Conservation (phyloP, 495 filamentous ascomycete species). For the Penicillium lagena region DNA sequence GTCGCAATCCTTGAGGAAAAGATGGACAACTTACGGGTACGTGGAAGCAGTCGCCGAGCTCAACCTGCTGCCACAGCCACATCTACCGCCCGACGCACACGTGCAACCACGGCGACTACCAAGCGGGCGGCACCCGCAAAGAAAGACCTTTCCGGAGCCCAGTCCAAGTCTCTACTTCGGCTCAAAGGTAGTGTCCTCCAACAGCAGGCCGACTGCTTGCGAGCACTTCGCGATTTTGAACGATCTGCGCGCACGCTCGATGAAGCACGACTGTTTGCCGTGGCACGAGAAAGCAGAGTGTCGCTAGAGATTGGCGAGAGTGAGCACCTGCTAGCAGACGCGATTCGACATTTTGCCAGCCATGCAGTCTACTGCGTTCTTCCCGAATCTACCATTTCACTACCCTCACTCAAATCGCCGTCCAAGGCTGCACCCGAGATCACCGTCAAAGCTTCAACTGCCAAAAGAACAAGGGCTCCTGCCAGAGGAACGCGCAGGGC, state of each 20-base stretch:
- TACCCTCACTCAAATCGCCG: slow-evolving; percentile 54
- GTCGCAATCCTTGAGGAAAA: slow-evolving; percentile 29
- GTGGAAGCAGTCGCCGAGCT: slow-evolving; percentile 19
- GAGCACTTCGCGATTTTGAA: slow-evolving; percentile 32
- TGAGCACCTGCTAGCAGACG: slow-evolving; percentile 46
- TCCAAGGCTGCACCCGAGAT: slow-evolving; percentile 15
- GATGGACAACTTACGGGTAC: slow-evolving; percentile 33
- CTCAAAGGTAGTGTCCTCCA: slow-evolving; percentile 57
- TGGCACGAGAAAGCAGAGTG: slow-evolving; percentile 32
- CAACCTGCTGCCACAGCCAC: slow-evolving; percentile 17
- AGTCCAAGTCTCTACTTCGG: slow-evolving; percentile 50
- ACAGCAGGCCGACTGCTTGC: slow-evolving; percentile 51
- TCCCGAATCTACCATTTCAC: slow-evolving; percentile 83
- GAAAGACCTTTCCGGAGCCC: slow-evolving; percentile 25
- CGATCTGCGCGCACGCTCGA: slow-evolving; percentile 25
- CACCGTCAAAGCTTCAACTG: slow-evolving; percentile 14
- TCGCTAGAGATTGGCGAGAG: slow-evolving; percentile 37
- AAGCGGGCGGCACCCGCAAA: slow-evolving; percentile 13
- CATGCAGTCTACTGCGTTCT: slow-evolving; percentile 86
- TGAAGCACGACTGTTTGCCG: slow-evolving; percentile 27
- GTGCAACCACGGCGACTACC: slow-evolving; percentile 23
- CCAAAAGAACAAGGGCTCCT: slow-evolving; percentile 21
- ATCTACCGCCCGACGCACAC: slow-evolving; percentile 21
- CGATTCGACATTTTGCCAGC: slow-evolving; percentile 59
- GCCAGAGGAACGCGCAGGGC: slow-evolving; percentile 22